Percentiles rank a stretch among this genome's conserved stretches.
Evolutionary conservation across 164 flowering plant genomes (phyloP).

Genomic region (Nymphaea colorata): DNA sequence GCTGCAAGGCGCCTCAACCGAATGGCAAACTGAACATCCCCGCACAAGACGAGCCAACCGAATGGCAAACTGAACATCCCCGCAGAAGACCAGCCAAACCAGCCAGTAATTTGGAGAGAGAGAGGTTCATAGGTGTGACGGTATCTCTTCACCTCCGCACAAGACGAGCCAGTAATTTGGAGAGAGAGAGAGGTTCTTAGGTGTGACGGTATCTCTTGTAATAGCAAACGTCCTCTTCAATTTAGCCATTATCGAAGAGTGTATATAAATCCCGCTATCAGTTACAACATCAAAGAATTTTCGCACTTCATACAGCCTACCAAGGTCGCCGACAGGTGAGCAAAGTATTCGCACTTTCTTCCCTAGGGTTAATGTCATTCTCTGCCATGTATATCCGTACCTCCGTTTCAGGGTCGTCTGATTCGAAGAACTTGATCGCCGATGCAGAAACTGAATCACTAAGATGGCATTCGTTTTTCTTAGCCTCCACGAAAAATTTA

Average conservation of each 20-base stretch:
- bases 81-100: too few species aligned
- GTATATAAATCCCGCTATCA: slow-evolving; percentile 31
- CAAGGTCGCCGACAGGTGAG: slow-evolving; percentile 42
- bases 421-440: slow-evolving; percentile 46
- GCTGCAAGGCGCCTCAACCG: too few species aligned
- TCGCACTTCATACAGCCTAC: slow-evolving; percentile 39
- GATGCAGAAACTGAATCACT: slow-evolving; percentile 34
- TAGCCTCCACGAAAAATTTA: slow-evolving; percentile 55
- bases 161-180: too few species aligned
- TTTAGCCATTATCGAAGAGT: slow-evolving; percentile 54
- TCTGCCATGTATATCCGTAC: slow-evolving; percentile 54
- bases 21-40: too few species aligned
- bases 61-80: too few species aligned
- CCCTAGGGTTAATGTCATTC: slow-evolving; percentile 31
- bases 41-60: too few species aligned
- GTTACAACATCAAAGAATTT: slow-evolving; percentile 44
- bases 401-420: slow-evolving; percentile 63
- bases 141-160: too few species aligned
- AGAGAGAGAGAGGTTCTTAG: too few species aligned
- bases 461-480: slow-evolving; percentile 62
- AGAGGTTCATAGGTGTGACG: too few species aligned
- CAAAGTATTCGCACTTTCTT: slow-evolving; percentile 46
- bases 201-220: too few species aligned
- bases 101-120: too few species aligned
- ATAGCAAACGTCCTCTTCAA: slow-evolving; percentile 41